Evolutionary conservation across 371 early-diverging fungal genomes (phyloP).

Genomic region (Apophysomyces trapeziformis): DNA sequence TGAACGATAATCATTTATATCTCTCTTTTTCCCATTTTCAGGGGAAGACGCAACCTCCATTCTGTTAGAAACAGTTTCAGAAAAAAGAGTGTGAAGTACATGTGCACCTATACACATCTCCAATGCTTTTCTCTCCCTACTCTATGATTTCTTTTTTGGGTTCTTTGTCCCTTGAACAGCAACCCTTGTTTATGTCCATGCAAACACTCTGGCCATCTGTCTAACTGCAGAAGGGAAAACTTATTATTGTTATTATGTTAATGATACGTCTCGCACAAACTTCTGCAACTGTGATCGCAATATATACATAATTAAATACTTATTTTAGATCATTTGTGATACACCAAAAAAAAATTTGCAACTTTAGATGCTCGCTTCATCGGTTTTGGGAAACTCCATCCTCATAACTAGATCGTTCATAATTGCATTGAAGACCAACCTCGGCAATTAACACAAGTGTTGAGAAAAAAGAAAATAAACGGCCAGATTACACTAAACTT

Average conservation of each 20-base stretch:
- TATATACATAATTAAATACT: too few relatives aligned
- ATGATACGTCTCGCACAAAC: too few relatives aligned
- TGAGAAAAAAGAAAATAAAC: too few relatives aligned
- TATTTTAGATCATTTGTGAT: too few relatives aligned
- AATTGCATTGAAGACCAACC: too few relatives aligned
- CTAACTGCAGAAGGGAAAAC: neutral
- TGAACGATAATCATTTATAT: neutral
- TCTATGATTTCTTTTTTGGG: neutral
- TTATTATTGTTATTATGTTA: neutral
- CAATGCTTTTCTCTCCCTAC: neutral
- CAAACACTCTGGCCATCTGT: slow-evolving; percentile 2
- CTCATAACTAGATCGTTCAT: too few relatives aligned
- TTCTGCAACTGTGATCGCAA: too few relatives aligned
- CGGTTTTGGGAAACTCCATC: too few relatives aligned
- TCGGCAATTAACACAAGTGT: too few relatives aligned
- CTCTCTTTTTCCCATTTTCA: neutral
- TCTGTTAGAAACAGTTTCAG: neutral
- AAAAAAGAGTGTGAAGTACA: slow-evolving; percentile 1
- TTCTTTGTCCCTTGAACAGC: neutral
- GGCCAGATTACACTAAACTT: too few relatives aligned
- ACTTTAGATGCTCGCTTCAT: too few relatives aligned
- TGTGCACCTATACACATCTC: neutral
- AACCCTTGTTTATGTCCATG: neutral
- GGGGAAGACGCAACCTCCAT: neutral
- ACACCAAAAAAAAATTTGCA: too few relatives aligned